A percentile compares a stretch with the other conserved stretches of the same genome.
Evolutionary conservation across 1,284 basidiomycete genomes (phyloP).

Genomic region (Ganoderma sinense): DNA sequence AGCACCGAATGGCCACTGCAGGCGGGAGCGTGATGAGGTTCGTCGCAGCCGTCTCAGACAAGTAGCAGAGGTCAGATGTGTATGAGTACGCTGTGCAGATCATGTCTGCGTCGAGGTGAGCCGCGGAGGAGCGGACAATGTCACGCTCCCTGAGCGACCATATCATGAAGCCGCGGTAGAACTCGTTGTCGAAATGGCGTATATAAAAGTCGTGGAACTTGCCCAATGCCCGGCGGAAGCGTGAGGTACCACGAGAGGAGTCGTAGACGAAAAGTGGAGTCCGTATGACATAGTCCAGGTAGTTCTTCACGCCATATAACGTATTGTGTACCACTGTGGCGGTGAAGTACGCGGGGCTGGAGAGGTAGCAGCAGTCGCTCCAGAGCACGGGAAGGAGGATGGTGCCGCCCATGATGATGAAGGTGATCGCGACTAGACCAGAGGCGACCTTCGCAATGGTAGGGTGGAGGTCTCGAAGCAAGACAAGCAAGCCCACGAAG

Average conservation of each 20-base stretch:
- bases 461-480: conserved; percentile 20
- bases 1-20: neutral
- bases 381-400: conserved; percentile 15
- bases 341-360: neutral
- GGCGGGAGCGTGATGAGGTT: neutral
- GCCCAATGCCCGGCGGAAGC: neutral
- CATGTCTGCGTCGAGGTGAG: neutral
- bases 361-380: conserved; percentile 14
- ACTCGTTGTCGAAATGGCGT: too few species aligned
- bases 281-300: neutral
- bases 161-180: neutral
- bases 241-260: neutral
- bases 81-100: neutral
- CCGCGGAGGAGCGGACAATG: neutral
- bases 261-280: neutral
- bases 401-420: conserved; percentile 5
- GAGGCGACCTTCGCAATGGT: conserved; percentile 13
- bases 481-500: conserved; percentile 24
- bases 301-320: neutral
- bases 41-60: neutral
- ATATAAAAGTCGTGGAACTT: neutral
- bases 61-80: conserved; percentile 1
- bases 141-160: neutral
- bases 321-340: neutral
- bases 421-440: neutral